phyloP scores from a whole-genome alignment of 306 rosid genomes.

The Pyrus betulifolia region DNA sequence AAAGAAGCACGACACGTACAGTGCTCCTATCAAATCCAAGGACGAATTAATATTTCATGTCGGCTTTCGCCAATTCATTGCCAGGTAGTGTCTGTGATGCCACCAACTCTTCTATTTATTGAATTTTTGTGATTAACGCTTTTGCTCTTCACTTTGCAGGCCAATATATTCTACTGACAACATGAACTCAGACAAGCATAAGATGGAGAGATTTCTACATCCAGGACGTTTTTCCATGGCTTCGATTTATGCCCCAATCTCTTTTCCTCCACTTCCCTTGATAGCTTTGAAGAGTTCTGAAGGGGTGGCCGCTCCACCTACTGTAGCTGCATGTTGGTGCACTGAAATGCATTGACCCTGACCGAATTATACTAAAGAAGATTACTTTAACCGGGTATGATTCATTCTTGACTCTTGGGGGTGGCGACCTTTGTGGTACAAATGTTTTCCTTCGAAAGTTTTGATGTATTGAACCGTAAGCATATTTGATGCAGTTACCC shows the following conservation, averaged over 20 bases:
- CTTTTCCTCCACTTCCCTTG: conserved; percentile 81
- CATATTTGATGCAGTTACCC: conserved; percentile 68
- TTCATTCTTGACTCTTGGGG: not conserved
- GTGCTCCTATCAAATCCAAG: conserved; percentile 73
- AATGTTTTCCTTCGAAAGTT: not conserved
- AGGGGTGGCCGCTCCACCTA: conserved; percentile 35
- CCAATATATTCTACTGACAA: conserved; percentile 76
- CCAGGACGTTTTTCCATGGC: conserved; percentile 80
- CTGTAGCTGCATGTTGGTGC: conserved; percentile 85
- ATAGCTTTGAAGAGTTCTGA: conserved; percentile 51
- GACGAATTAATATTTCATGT: conserved; percentile 84
- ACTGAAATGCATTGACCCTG: conserved; percentile 67
- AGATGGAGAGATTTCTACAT: conserved; percentile 99
- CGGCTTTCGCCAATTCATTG: conserved; percentile 95
- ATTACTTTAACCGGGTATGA: conserved; percentile 84
- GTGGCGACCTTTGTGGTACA: not conserved
- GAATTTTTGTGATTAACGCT: not conserved
- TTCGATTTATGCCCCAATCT: conserved; percentile 81
- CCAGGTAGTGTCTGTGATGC: conserved; percentile 40
- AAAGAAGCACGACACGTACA: conserved; percentile 70
- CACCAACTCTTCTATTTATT: not conserved
- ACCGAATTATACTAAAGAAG: conserved; percentile 80
- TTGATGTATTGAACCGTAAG: not conserved
- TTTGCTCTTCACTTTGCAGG: conserved; percentile 34
- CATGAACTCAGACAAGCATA: conserved; percentile 81